Conservation (phyloP, 176 grass and related monocot genomes). For the Musa troglodytarum region DNA sequence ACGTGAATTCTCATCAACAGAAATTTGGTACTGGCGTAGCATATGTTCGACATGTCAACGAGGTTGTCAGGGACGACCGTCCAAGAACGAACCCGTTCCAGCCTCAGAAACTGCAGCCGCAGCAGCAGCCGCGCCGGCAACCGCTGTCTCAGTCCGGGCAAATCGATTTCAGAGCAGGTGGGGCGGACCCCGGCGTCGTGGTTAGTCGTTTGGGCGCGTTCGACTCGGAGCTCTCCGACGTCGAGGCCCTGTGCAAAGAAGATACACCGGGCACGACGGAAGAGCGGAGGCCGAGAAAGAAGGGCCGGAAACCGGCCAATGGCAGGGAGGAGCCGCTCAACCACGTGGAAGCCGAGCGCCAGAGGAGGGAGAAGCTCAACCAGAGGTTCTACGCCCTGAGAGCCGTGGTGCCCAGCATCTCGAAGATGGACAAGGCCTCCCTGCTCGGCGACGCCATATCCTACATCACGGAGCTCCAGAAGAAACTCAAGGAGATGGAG, state of each 20-base stretch:
- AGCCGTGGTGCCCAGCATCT: slow-evolving; percentile 8
- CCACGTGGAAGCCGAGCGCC: slow-evolving; percentile 52
- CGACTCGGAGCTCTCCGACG: slow-evolving; percentile 26
- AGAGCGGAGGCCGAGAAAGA: slow-evolving; percentile 59
- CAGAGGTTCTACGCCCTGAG: slow-evolving; percentile 11
- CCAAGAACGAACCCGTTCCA: not conserved
- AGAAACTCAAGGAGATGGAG: slow-evolving; percentile 2
- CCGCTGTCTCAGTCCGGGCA: not conserved
- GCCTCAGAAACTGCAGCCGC: not conserved
- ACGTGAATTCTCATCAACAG: not conserved
- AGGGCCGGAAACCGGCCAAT: slow-evolving; percentile 61
- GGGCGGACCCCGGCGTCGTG: not conserved
- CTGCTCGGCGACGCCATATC: slow-evolving; percentile 5
- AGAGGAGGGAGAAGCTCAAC: slow-evolving; percentile 11
- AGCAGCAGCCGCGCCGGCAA: not conserved
- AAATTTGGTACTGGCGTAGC: not conserved
- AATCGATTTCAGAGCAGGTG: slow-evolving; percentile 16
- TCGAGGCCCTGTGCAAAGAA: slow-evolving; percentile 15
- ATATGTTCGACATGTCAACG: not conserved
- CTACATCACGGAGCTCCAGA: slow-evolving; percentile 4
- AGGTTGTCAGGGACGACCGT: not conserved
- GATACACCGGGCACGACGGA: slow-evolving; percentile 6
- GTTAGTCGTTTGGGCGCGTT: slow-evolving; percentile 4
- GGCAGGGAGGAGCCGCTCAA: slow-evolving; percentile 43
- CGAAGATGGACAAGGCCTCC: slow-evolving; percentile 11